Conservation (phyloP, 1,284 basidiomycete genomes). For the Austroboletus niveus region DNA sequence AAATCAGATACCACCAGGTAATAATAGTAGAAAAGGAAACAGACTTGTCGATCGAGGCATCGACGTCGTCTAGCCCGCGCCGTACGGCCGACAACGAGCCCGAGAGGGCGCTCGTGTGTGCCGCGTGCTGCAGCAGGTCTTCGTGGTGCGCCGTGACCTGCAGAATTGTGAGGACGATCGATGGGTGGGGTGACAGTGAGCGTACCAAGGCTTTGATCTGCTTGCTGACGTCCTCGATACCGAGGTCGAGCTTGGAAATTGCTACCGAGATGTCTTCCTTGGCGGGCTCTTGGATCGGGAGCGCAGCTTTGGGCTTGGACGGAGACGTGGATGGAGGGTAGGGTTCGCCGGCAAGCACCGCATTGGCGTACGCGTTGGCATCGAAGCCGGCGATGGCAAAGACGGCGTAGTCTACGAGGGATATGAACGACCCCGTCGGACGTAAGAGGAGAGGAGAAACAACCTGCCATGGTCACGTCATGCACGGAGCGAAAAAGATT, state of each 20-base stretch:
- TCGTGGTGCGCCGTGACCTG: conserved; percentile 75
- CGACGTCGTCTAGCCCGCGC: conserved; percentile 65
- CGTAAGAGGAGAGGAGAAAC: background rate
- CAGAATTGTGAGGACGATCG: background rate
- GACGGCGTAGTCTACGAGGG: conserved; percentile 53
- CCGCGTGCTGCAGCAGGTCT: conserved; percentile 68
- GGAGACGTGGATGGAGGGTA: conserved; percentile 46
- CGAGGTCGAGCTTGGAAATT: conserved; percentile 78
- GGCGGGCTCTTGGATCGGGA: conserved; percentile 50
- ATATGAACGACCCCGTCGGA: background rate
- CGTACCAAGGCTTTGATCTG: conserved; percentile 82
- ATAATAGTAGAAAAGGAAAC: conserved; percentile 5
- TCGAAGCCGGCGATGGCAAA: conserved; percentile 75
- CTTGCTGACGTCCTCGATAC: conserved; percentile 85
- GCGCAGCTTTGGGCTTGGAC: conserved; percentile 32
- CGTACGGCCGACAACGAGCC: conserved; percentile 62
- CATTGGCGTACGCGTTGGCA: conserved; percentile 85
- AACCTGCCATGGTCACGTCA: conserved; percentile 26
- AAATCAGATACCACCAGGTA: too few relatives aligned
- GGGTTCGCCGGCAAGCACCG: conserved; percentile 75
- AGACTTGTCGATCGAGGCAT: conserved; percentile 71
- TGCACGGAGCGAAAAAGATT: background rate
- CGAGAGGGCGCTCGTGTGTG: conserved; percentile 61
- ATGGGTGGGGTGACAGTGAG: conserved; percentile 5
- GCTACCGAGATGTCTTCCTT: conserved; percentile 87